Evolutionary conservation across 2,329 filamentous ascomycete species (phyloP).

Genomic region (Alternaria ethzedia): DNA sequence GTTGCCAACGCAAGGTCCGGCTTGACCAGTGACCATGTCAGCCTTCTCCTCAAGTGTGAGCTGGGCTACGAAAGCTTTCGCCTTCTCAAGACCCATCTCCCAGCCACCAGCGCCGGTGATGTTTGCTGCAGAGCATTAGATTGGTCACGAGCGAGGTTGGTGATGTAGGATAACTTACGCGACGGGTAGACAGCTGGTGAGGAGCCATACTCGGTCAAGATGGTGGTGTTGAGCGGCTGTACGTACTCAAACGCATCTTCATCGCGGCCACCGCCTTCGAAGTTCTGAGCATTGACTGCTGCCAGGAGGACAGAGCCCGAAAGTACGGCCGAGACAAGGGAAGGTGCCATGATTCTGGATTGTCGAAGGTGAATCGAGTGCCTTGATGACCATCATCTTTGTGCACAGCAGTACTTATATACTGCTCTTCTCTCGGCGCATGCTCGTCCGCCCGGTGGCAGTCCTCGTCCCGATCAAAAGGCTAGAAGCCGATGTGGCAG

Average conservation of each 20-base stretch:
- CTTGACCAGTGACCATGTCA: constrained; percentile 49
- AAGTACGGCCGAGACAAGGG: constrained; percentile 29
- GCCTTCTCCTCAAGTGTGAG: constrained; percentile 43
- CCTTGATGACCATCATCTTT: not conserved
- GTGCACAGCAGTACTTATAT: constrained; percentile 24
- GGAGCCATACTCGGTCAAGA: constrained; percentile 36
- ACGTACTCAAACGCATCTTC: constrained; percentile 36
- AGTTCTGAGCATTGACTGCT: constrained; percentile 34
- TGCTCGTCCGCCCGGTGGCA: constrained; percentile 6
- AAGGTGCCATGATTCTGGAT: constrained; percentile 33
- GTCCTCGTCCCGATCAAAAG: not conserved
- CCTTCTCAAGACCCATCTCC: constrained; percentile 41
- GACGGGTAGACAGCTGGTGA: constrained; percentile 38
- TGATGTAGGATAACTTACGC: constrained; percentile 22
- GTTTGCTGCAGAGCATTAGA: constrained; percentile 50
- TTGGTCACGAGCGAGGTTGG: not conserved
- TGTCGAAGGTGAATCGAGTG: constrained; percentile 9
- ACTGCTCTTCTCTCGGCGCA: constrained; percentile 8
- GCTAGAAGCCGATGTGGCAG: constrained; percentile 1
- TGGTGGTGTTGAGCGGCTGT: constrained; percentile 40
- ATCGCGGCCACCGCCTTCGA: constrained; percentile 15
- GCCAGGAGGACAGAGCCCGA: constrained; percentile 29
- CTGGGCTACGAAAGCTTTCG: constrained; percentile 39
- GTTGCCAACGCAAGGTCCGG: constrained; percentile 62
- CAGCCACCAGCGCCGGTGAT: constrained; percentile 40